phyloP scores from a whole-genome alignment of 768 basidiomycete species.

The Auricularia auricula-judae region DNA sequence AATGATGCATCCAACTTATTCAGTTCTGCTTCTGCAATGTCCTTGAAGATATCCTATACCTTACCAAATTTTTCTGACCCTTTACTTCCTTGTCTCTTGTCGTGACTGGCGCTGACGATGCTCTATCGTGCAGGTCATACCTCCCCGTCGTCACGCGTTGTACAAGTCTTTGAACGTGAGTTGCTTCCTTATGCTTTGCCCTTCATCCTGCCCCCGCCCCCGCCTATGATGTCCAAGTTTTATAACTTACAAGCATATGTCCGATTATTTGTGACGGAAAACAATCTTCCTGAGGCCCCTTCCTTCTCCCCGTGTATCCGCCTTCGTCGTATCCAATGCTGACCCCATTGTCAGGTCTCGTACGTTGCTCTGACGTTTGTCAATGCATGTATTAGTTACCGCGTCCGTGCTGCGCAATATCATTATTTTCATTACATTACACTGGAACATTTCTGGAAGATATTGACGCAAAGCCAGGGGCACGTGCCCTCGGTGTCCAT shows the following conservation, averaged over 20 bases:
- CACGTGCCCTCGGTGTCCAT: neutral
- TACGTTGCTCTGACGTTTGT: too few relatives aligned
- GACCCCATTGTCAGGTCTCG: neutral
- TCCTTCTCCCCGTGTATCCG: neutral
- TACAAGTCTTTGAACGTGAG: neutral
- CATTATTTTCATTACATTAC: too few relatives aligned
- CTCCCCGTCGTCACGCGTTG: neutral
- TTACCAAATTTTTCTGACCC: neutral
- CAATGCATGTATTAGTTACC: too few relatives aligned
- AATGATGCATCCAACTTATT: neutral
- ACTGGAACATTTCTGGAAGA: too few relatives aligned
- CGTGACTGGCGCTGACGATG: neutral
- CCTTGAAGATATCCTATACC: neutral
- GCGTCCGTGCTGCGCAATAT: too few relatives aligned
- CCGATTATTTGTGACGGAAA: neutral
- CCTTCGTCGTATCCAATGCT: neutral
- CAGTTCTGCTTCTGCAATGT: neutral
- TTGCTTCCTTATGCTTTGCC: neutral
- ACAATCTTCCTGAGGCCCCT: neutral
- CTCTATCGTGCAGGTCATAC: neutral
- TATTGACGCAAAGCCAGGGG: neutral
- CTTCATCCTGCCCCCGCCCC: neutral
- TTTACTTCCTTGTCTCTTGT: neutral
- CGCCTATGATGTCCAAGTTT: neutral
- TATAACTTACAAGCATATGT: neutral